Evolutionary conservation across 306 rosid species (phyloP).

Genomic region (Ziziphus jujuba): DNA sequence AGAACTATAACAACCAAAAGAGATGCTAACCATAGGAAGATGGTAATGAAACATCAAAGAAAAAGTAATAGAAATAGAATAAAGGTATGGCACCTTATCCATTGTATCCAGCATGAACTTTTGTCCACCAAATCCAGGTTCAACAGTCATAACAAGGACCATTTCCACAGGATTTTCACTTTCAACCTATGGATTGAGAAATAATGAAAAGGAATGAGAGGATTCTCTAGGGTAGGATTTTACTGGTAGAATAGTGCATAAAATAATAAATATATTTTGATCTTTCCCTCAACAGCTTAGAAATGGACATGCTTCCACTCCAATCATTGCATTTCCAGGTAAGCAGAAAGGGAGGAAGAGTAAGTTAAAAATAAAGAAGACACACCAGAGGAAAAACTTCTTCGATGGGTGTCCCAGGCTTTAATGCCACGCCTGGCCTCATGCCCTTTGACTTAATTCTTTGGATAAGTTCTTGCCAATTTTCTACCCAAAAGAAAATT

Average conservation of each 20-base stretch:
- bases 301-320: neutral
- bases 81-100: conserved; percentile 63
- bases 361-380: conserved; percentile 4
- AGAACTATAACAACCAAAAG: neutral
- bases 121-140: conserved; percentile 99
- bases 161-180: conserved; percentile 81
- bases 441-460: conserved; percentile 65
- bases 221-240: neutral
- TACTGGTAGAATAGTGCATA: neutral
- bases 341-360: neutral
- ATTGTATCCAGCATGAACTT: conserved; percentile 87
- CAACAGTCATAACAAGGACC: conserved; percentile 99
- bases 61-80: conserved; percentile 15
- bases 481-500: conserved; percentile 44
- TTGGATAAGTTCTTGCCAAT: conserved; percentile 79
- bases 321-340: neutral
- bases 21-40: conserved; percentile 21
- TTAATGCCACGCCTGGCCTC: conserved; percentile 84
- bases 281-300: neutral
- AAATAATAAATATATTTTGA: neutral
- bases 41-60: conserved; percentile 1
- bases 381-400: conserved; percentile 88
- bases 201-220: conserved; percentile 10
- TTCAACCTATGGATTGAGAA: conserved; percentile 61
- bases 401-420: conserved; percentile 77